A percentile compares a stretch with the other conserved stretches of the same genome.
These are phyloP conservation scores for Halenospora varia DNA, from an alignment of 495 filamentous ascomycete genomes.

Conservation along the genomic window DNA sequence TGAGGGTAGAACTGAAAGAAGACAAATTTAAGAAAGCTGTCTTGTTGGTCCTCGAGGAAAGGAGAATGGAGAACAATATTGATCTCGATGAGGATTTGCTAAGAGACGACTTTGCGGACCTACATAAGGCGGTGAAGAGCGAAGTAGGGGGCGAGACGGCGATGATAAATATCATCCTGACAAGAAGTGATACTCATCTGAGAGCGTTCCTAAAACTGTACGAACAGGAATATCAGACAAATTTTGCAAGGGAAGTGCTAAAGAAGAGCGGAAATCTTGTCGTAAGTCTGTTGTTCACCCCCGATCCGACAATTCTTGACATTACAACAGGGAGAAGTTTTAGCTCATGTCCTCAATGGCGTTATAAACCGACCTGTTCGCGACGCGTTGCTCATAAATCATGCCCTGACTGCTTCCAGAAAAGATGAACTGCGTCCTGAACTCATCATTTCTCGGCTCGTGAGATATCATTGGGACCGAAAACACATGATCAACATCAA, in stretches of 20 bases:
- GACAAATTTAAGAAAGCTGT: conserved; percentile 93
- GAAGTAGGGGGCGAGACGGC: conserved; percentile 83
- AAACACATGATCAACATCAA: conserved; percentile 70
- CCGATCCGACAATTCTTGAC: background rate
- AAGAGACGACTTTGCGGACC: conserved; percentile 64
- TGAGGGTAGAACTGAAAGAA: conserved; percentile 85
- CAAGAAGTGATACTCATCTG: conserved; percentile 75
- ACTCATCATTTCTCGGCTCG: conserved; percentile 73
- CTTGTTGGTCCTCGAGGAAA: conserved; percentile 74
- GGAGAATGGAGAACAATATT: conserved; percentile 69
- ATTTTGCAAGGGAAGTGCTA: conserved; percentile 84
- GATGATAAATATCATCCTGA: conserved; percentile 84
- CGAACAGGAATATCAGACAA: conserved; percentile 62
- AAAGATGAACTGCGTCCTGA: conserved; percentile 66
- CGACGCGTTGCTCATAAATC: conserved; percentile 87
- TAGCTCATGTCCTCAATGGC: conserved; percentile 95
- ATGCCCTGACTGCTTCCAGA: conserved; percentile 63
- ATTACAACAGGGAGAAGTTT: conserved; percentile 85
- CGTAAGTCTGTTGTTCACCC: conserved; percentile 53
- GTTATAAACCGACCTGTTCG: conserved; percentile 93
- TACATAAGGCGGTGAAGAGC: conserved; percentile 65
- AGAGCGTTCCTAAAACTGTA: conserved; percentile 76
- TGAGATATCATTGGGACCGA: conserved; percentile 82
- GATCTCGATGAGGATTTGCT: conserved; percentile 45
- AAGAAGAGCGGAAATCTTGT: conserved; percentile 87